A percentile compares a stretch with the other conserved stretches of the same genome.
These are phyloP conservation scores for Exophiala sideris DNA, from an alignment of 2,329 filamentous ascomycete species.

Conservation along the genomic window DNA sequence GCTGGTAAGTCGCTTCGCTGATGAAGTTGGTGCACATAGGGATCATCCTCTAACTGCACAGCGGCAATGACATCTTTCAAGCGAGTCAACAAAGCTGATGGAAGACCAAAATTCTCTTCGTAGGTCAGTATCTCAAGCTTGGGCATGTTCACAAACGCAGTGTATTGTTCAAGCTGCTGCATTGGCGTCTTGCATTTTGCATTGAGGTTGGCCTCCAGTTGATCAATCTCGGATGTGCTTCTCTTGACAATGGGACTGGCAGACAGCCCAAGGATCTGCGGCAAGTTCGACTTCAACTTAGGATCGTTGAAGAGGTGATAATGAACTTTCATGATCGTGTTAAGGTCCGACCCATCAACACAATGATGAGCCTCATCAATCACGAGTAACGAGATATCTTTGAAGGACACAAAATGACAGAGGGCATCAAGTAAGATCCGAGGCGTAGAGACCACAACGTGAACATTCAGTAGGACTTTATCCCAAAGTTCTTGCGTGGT, in stretches of 20 bases:
- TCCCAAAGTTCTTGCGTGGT: constrained; percentile 65
- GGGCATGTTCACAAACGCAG: constrained; percentile 67
- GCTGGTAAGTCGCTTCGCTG: constrained; percentile 36
- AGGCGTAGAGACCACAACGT: constrained; percentile 74
- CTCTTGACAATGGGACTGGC: constrained; percentile 68
- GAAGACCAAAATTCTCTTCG: constrained; percentile 5
- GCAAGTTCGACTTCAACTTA: constrained; percentile 41
- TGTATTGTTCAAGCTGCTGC: constrained; percentile 64
- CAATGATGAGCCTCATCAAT: constrained; percentile 89
- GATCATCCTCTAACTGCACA: constrained; percentile 61
- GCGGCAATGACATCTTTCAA: constrained; percentile 41
- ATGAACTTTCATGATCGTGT: constrained; percentile 68
- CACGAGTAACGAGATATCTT: constrained; percentile 64
- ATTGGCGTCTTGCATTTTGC: constrained; percentile 67
- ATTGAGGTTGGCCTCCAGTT: constrained; percentile 67
- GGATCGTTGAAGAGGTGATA: constrained; percentile 55
- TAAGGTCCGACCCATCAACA: constrained; percentile 59
- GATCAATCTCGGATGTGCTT: constrained; percentile 30
- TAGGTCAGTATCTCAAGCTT: constrained; percentile 44
- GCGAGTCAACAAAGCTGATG: constrained; percentile 38
- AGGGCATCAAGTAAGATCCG: constrained; percentile 73
- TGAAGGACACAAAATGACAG: constrained; percentile 67
- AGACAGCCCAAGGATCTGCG: constrained; percentile 72
- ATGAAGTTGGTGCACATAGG: constrained; percentile 52
- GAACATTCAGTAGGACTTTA: constrained; percentile 59